Evolutionary conservation across 2,329 filamentous ascomycete species (phyloP).

Genomic region (Thielaviopsis cerberus): DNA sequence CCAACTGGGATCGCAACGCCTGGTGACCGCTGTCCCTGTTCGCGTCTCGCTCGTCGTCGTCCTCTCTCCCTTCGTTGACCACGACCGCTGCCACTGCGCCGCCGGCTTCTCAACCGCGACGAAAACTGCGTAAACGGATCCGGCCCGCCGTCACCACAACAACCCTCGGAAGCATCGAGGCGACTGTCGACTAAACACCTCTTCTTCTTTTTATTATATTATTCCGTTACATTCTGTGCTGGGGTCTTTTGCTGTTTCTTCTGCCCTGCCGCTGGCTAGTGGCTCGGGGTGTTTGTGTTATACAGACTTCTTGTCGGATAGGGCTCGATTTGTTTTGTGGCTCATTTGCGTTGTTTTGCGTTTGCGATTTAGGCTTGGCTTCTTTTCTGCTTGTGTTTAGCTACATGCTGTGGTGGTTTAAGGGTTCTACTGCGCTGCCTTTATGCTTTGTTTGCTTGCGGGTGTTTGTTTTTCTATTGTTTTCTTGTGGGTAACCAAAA

Average conservation of each 20-base stretch:
- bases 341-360: background rate
- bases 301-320: background rate
- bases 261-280: no score
- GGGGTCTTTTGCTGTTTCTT: background rate
- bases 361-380: no score
- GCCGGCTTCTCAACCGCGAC: background rate
- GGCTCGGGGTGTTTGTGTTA: no score
- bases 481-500: no score
- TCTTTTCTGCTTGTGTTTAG: background rate
- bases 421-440: no score
- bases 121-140: background rate
- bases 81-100: background rate
- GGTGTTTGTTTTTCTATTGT: no score
- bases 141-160: background rate
- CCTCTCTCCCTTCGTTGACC: background rate
- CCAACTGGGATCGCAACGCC: constrained; percentile 79
- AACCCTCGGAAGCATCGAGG: background rate
- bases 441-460: no score
- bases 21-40: constrained; percentile 38
- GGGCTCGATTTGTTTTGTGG: background rate
- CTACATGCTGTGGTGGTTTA: no score
- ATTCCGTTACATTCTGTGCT: background rate
- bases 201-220: background rate
- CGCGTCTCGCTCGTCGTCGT: background rate
- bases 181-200: background rate